Conservation (phyloP, 2,329 filamentous ascomycete species). For the Penicillium sp. region DNA sequence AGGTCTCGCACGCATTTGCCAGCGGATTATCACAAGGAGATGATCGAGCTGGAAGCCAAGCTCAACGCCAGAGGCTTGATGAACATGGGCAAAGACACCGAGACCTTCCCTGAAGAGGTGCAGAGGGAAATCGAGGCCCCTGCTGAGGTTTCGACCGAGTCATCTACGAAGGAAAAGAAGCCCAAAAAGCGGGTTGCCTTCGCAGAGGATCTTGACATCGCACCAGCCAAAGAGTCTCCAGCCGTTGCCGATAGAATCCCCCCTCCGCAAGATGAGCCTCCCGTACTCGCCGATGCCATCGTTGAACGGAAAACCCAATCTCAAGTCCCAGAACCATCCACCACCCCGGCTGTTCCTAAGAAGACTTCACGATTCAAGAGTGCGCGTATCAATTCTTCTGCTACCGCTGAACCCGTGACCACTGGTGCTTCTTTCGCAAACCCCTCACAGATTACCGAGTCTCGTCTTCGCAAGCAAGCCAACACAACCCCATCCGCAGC, state of each 20-base stretch:
- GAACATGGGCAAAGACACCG: conserved; percentile 56
- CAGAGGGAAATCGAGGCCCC: conserved; percentile 32
- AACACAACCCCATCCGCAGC: conserved; percentile 22
- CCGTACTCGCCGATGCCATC: conserved; percentile 45
- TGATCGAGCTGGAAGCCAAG: conserved; percentile 81
- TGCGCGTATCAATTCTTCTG: conserved; percentile 26
- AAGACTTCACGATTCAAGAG: conserved; percentile 49
- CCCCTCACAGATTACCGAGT: conserved; percentile 20
- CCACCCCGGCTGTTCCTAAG: conserved; percentile 32
- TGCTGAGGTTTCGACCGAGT: conserved; percentile 17
- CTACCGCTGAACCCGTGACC: conserved; percentile 3
- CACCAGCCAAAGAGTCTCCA: conserved; percentile 46
- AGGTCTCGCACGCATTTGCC: conserved; percentile 68
- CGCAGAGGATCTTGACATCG: conserved; percentile 71
- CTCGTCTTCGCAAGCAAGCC: conserved; percentile 23
- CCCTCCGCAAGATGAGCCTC: conserved; percentile 30
- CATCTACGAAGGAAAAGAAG: conserved; percentile 26
- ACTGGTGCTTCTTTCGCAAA: conserved; percentile 14
- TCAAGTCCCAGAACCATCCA: conserved; percentile 22
- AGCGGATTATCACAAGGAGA: conserved; percentile 74
- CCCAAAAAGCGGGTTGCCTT: conserved; percentile 76
- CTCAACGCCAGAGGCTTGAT: conserved; percentile 61
- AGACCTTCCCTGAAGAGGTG: conserved; percentile 35
- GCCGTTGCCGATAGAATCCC: conserved; percentile 28
- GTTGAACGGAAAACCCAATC: conserved; percentile 41